These are phyloP conservation scores for Xylaria telfairii DNA, from an alignment of 495 filamentous ascomycete species.

Conservation along the genomic window DNA sequence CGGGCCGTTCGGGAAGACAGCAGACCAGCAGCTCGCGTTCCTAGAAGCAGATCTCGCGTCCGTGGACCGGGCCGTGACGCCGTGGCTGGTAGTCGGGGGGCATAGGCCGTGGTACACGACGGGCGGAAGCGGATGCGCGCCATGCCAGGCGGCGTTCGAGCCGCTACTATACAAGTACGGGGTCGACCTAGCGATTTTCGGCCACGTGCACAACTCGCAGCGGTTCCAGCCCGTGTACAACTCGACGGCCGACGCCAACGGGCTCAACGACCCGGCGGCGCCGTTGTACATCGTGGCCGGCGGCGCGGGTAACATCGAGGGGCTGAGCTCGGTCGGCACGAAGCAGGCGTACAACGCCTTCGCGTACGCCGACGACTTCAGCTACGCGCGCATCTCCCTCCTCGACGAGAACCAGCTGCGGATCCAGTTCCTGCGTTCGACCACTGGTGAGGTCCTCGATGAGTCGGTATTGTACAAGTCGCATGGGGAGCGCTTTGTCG, in stretches of 20 bases:
- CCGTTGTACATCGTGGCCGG: conserved; percentile 63
- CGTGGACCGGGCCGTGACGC: conserved; percentile 56
- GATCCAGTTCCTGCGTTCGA: conserved; percentile 53
- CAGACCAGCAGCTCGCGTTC: conserved; percentile 52
- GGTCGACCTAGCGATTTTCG: conserved; percentile 66
- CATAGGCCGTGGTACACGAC: conserved; percentile 68
- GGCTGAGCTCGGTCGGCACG: conserved; percentile 44
- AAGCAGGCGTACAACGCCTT: conserved; percentile 57
- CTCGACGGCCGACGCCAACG: conserved; percentile 50
- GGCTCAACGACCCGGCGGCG: conserved; percentile 58
- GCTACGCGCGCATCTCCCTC: conserved; percentile 53
- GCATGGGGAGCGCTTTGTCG: conserved; percentile 56
- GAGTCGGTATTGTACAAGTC: conserved; percentile 58
- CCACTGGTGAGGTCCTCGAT: conserved; percentile 59
- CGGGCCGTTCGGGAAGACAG: conserved; percentile 56
- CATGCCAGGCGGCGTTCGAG: conserved; percentile 66
- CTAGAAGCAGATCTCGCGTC: conserved; percentile 52
- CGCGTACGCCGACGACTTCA: conserved; percentile 62
- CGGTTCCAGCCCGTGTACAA: conserved; percentile 48
- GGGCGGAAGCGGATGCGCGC: conserved; percentile 48
- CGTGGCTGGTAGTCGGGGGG: conserved; percentile 65
- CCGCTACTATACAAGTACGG: conserved; percentile 63
- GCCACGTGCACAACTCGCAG: conserved; percentile 67
- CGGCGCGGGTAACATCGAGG: conserved; percentile 51
- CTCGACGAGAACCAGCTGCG: conserved; percentile 39